A percentile compares a stretch with the other conserved stretches of the same genome.
Evolutionary conservation across 371 early-diverging fungal genomes (phyloP).

Genomic region (Mucor velutinosus): DNA sequence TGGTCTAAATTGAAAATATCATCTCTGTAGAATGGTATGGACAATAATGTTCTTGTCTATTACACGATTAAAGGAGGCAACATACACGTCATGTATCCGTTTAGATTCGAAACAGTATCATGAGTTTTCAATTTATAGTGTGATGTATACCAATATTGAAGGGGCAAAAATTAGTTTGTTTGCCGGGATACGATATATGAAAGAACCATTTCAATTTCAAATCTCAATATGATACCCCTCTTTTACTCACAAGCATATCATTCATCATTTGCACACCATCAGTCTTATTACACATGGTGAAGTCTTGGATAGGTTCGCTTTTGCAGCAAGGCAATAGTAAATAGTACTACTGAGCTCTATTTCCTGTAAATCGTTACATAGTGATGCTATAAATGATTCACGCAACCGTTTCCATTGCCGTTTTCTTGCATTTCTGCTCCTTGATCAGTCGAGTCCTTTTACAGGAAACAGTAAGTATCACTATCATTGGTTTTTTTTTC

Average conservation of each 20-base stretch:
- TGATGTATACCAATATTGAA: background rate
- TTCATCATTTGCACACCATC: background rate
- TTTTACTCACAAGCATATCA: background rate
- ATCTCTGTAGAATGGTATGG: background rate
- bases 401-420: background rate
- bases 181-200: background rate
- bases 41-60: background rate
- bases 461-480: background rate
- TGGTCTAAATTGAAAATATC: too few relatives aligned
- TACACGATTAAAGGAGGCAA: background rate
- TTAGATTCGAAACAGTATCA: background rate
- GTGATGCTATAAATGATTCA: background rate
- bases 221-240: background rate
- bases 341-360: too few relatives aligned
- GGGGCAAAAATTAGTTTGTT: background rate
- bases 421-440: slow-evolving; percentile 1
- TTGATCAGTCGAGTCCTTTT: background rate
- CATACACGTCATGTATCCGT: background rate
- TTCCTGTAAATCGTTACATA: too few relatives aligned
- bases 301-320: background rate
- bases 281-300: background rate
- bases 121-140: background rate
- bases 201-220: background rate
- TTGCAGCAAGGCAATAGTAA: background rate
- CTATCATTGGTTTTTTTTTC: background rate